A percentile compares a stretch with the other conserved stretches of the same genome.
Conservation (phyloP, 306 rosid genomes). For the Psophocarpus tetragonolobus region DNA sequence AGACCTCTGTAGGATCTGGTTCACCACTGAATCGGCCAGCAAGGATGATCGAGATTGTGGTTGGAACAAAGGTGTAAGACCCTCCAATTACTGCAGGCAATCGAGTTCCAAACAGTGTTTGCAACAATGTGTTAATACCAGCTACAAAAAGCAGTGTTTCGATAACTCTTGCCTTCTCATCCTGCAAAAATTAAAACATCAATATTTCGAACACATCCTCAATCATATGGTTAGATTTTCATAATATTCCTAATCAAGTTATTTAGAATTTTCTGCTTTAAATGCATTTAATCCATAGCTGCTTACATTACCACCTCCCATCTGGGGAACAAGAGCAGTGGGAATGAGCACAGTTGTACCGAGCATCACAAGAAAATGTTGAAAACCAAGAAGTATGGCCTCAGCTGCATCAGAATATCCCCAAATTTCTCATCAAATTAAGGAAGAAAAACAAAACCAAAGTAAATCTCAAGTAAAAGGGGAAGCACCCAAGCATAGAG, state of each 20-base stretch:
- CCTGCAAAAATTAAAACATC: conserved; percentile 47
- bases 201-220: neutral
- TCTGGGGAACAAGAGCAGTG: conserved; percentile 94
- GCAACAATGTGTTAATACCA: conserved; percentile 88
- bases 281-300: neutral
- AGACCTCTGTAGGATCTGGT: conserved; percentile 66
- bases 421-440: conserved; percentile 28
- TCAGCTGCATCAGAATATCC: conserved; percentile 72
- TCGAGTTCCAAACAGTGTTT: conserved; percentile 79
- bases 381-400: conserved; percentile 98
- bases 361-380: conserved; percentile 98
- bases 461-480: neutral
- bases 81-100: conserved; percentile 95
- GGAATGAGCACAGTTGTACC: conserved; percentile 98
- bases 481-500: neutral
- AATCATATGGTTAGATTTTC: neutral
- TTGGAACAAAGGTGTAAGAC: conserved; percentile 90
- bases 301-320: conserved; percentile 99
- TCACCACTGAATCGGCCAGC: conserved; percentile 77
- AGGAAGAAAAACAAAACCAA: neutral
- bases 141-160: conserved; percentile 96
- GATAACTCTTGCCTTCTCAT: conserved; percentile 89
- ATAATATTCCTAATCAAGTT: conserved; percentile 12
- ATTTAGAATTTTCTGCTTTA: neutral
- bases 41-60: conserved; percentile 91